These are phyloP conservation scores for Ophiostoma sp. DNA, from an alignment of 2,329 filamentous ascomycete species.

Conservation along the genomic window DNA sequence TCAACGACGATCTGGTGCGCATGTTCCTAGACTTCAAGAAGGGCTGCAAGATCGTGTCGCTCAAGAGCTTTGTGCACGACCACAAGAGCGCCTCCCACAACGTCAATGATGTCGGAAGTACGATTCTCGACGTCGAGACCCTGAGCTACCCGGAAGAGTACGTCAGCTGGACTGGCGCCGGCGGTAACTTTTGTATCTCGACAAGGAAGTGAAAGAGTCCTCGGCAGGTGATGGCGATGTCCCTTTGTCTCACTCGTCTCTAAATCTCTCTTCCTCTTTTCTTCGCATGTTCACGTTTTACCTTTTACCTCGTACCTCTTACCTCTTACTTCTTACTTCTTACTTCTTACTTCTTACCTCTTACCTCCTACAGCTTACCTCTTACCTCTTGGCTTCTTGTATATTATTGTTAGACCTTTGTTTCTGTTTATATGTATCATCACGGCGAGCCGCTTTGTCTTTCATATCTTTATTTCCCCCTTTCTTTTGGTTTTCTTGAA, in stretches of 20 bases:
- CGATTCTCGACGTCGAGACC: slow-evolving; percentile 70
- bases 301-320: neutral
- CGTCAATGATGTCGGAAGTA: slow-evolving; percentile 71
- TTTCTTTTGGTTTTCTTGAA: neutral
- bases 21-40: slow-evolving; percentile 92
- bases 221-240: too few species aligned
- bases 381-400: slow-evolving; percentile 11
- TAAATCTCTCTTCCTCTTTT: neutral
- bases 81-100: slow-evolving; percentile 73
- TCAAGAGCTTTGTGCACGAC: slow-evolving; percentile 84
- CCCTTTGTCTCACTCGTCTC: neutral
- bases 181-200: slow-evolving; percentile 83
- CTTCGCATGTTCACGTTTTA: neutral
- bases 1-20: slow-evolving; percentile 78
- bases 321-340: neutral
- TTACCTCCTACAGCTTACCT: neutral
- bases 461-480: neutral
- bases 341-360: neutral
- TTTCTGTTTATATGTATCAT: slow-evolving; percentile 5
- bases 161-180: slow-evolving; percentile 87
- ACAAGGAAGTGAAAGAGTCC: slow-evolving; percentile 55
- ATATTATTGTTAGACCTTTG: slow-evolving; percentile 6
- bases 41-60: slow-evolving; percentile 81
- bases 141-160: slow-evolving; percentile 58
- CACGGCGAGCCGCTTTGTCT: slow-evolving; percentile 1